A percentile compares a stretch with the other conserved stretches of the same genome.
These are phyloP conservation scores for Cucurbita maxima DNA, from an alignment of 306 rosid species.

Conservation along the genomic window DNA sequence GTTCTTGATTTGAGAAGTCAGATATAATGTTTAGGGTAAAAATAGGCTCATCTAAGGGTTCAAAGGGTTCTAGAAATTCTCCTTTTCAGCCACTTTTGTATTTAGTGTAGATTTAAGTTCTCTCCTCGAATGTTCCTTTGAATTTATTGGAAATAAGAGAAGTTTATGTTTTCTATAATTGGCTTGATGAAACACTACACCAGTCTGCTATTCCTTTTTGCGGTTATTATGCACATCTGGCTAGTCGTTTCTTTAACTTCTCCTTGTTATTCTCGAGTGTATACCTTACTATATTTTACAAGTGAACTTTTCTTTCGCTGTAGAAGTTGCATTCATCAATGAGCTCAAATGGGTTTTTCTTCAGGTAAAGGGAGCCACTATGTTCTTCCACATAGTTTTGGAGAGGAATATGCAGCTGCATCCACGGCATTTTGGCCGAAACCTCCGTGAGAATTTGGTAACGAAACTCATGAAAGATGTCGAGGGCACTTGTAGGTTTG, in stretches of 20 bases:
- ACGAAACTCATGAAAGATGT: constrained; percentile 96
- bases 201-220: not conserved
- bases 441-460: constrained; percentile 69
- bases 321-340: not conserved
- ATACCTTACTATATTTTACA: not conserved
- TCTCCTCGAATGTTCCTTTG: not conserved
- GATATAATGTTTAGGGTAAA: too few relatives aligned
- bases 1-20: not conserved
- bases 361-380: constrained; percentile 10
- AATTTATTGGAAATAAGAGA: not conserved
- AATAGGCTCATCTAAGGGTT: not conserved
- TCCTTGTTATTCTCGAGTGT: not conserved
- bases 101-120: not conserved
- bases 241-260: not conserved
- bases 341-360: not conserved
- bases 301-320: not conserved
- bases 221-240: not conserved
- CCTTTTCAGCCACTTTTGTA: not conserved
- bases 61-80: not conserved
- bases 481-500: constrained; percentile 88
- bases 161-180: not conserved
- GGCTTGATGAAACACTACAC: not conserved
- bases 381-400: constrained; percentile 90
- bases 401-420: constrained; percentile 96
- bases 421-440: constrained; percentile 90